Evolutionary conservation across 1,139 yeast species (phyloP), one percentile per base, ranked within the genome.

Genomic region (Yamadazyma mexicana): DNA sequence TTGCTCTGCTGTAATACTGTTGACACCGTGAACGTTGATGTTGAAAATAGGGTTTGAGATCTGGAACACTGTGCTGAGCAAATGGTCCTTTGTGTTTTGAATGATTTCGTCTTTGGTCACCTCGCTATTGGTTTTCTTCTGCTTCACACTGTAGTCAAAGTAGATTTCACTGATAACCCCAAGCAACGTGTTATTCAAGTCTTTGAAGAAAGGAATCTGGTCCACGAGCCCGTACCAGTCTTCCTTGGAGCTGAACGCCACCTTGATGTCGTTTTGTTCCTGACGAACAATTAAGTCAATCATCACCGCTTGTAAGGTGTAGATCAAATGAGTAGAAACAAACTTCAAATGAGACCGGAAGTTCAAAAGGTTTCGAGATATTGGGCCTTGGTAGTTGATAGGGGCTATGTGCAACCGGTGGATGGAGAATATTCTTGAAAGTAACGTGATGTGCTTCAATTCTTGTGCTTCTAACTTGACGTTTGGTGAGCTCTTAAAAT

Each of bases 261-360:
- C 41, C 44, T 65, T 65, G 34, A 67, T 44, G 28, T 69, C 64
- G 38, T 65, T 61, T 59, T 81, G 59, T 70, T 87, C 58, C 70
- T 79, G 61, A 69, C 79, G 50, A 69, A 70, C 58, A 73, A 73
- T 40, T 73, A 71, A 36, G 80, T 79, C 58, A 70, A 75, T 47
- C 71, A 59, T 44, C 65, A 75, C 38, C 72, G 73, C 56, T 51
- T 82, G 87, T 31, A 81, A 58, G 11, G 82, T 62, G 48, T 81
- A 81, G 42, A 79, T 74, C 33, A 81, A 59, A 35, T 73, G 72
- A 15, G 61, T 62, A 27, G 73, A 71, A 36, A 85, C 62, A 38
- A 77, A 76, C 42, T 79, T 73, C 37, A 83, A 59, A 43, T 82
- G 81, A 12, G 89, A 83, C 55, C 92, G 76, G 56, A 84, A 86